A percentile compares a stretch with the other conserved stretches of the same genome.
Conservation (phyloP, 73 alveolate species). For the Symbiodinium pilosum region DNA sequence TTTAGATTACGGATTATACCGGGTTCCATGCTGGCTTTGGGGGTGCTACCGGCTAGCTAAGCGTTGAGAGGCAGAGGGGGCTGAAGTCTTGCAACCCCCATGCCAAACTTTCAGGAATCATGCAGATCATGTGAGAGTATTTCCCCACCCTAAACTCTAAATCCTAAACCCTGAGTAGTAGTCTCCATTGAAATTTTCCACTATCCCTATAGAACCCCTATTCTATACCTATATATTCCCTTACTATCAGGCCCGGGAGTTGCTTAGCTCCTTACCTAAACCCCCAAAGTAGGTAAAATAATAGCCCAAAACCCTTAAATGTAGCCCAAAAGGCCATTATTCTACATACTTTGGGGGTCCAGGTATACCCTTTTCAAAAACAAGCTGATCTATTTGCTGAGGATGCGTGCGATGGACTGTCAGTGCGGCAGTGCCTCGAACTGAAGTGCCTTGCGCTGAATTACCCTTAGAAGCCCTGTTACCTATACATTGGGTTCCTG, state of each 20-base stretch:
- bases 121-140: too few relatives aligned
- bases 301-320: not conserved
- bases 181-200: too few relatives aligned
- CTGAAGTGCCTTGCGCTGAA: not conserved
- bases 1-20: too few relatives aligned
- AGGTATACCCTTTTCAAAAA: not conserved
- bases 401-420: not conserved
- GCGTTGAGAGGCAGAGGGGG: too few relatives aligned
- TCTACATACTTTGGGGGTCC: too few relatives aligned
- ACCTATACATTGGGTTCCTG: not conserved
- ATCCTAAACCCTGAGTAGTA: too few relatives aligned
- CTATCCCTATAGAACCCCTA: not conserved
- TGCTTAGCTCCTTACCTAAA: not conserved
- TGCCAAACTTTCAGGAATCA: too few relatives aligned
- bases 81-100: too few relatives aligned
- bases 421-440: not conserved
- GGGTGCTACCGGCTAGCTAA: too few relatives aligned
- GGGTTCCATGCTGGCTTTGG: too few relatives aligned
- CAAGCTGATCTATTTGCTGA: not conserved
- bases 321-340: too few relatives aligned
- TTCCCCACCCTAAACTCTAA: too few relatives aligned
- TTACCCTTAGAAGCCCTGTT: not conserved
- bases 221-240: not conserved
- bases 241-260: not conserved
- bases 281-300: not conserved